Conservation (phyloP, 2,329 filamentous ascomycete genomes). For the Alternaria ventricosa region DNA sequence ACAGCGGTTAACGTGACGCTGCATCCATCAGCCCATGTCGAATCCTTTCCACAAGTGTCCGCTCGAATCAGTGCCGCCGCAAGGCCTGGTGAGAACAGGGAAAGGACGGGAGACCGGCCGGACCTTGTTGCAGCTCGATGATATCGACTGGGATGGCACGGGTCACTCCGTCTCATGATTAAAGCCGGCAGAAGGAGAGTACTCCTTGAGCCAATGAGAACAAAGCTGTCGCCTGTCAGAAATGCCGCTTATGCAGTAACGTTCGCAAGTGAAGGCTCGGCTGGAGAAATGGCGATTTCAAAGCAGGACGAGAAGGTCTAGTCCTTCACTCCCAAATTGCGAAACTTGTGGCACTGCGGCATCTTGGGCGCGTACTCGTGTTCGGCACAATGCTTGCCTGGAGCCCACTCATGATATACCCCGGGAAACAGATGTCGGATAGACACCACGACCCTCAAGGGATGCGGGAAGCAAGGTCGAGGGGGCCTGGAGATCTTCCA, state of each 20-base stretch:
- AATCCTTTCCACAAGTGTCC: slow-evolving; percentile 38
- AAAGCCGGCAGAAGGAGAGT: slow-evolving; percentile 41
- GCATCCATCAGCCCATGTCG: slow-evolving; percentile 48
- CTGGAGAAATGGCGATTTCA: slow-evolving; percentile 43
- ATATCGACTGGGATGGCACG: slow-evolving; percentile 42
- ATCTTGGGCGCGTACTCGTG: slow-evolving; percentile 22
- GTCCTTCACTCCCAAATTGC: slow-evolving; percentile 22
- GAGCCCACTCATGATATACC: neutral
- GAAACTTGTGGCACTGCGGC: slow-evolving; percentile 30
- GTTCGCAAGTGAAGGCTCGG: slow-evolving; percentile 42
- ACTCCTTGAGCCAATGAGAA: slow-evolving; percentile 34
- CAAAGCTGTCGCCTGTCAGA: slow-evolving; percentile 28
- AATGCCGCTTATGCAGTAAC: slow-evolving; percentile 49
- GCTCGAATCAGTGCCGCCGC: slow-evolving; percentile 37
- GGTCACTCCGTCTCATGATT: slow-evolving; percentile 28
- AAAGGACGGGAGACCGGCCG: slow-evolving; percentile 38
- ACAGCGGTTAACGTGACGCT: slow-evolving; percentile 25
- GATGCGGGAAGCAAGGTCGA: slow-evolving; percentile 49
- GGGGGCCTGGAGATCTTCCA: slow-evolving; percentile 45
- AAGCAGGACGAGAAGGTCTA: slow-evolving; percentile 30
- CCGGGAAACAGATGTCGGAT: slow-evolving; percentile 15
- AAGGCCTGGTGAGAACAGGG: slow-evolving; percentile 32
- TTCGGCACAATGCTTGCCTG: slow-evolving; percentile 19
- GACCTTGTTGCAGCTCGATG: slow-evolving; percentile 33
- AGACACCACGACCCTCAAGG: slow-evolving; percentile 41